phyloP scores from a whole-genome alignment of 257 asterid species.

The Rhazya stricta region DNA sequence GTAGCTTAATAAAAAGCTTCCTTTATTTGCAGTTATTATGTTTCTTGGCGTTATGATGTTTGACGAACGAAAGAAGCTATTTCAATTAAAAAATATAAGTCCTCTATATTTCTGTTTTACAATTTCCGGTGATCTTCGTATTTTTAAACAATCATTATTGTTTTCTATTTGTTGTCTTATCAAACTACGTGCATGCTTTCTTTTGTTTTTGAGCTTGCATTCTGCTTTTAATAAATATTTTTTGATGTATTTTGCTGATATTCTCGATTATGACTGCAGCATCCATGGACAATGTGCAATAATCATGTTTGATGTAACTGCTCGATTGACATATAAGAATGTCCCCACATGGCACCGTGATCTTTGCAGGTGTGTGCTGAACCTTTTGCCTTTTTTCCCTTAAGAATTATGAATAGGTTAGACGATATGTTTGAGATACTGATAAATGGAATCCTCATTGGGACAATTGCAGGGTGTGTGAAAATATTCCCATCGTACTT shows the following conservation, averaged over 20 bases:
- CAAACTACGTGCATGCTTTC: not conserved
- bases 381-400: not conserved
- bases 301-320: constrained; percentile 89
- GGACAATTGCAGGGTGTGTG: constrained; percentile 58
- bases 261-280: constrained; percentile 35
- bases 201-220: not conserved
- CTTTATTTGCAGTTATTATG: not conserved
- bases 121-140: not conserved
- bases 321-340: constrained; percentile 85
- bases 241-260: not conserved
- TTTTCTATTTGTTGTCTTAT: not conserved
- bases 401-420: not conserved
- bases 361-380: constrained; percentile 60
- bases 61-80: not conserved
- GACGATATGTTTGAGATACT: not conserved
- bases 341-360: constrained; percentile 97
- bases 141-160: no score
- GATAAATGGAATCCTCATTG: not conserved
- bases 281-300: constrained; percentile 94
- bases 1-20: not conserved
- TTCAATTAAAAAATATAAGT: no score
- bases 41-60: not conserved
- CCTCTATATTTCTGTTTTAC: not conserved
- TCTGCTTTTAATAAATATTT: not conserved
- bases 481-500: constrained; percentile 79